Base-by-base conservation (phyloP, 179 eudicot genomes). In the Carnegiea gigantea region DNA sequence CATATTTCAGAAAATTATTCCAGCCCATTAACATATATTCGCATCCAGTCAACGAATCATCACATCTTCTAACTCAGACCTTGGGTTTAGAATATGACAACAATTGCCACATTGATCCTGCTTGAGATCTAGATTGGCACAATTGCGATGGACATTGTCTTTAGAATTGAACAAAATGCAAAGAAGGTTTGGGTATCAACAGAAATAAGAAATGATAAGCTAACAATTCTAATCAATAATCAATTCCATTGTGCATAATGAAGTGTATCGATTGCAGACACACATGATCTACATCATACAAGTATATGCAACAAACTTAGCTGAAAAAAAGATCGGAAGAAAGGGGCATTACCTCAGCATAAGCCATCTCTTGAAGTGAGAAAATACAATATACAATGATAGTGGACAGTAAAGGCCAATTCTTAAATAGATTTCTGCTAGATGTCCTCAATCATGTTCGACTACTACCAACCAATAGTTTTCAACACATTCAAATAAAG, bases 331-430 rank as follows among this genome's bases (percentile, higher is more conserved):
- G 43, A 40, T 51, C 14, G 15, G 57, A 62, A 62, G 28, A 62
- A 62, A 6, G 28, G 20, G 13, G 28, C 12, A 28, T 21, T 23
- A 62, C 68, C 68, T 62, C 68, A n/a, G 68, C 0, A 62, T 62
- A 62, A 62, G 68, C 68, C 68, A 62, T 62, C 68, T 62, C 68
- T 62, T 62, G 68, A n/a, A 62, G 68, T 23, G 68, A 62, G 68
- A 62, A 62, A 6, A 62, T 13, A 23, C 68, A 62, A 62, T 62
- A 62, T 26, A 62, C 68, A 62, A 62, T 62, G 28, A 62, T 62
- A 62, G 68, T 62, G 68, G 68, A 62, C 68, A 62, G 23, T 10
- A 62, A n/a, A 62, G 68, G 68, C 68, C 68, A 62, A 62, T 62
- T 62, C 68, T 21, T 62, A 62, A 62, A 62, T 1, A 62, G 68